These are phyloP conservation scores for Teratosphaeria viscida DNA, from an alignment of 2,329 filamentous ascomycete genomes.

Conservation along the genomic window DNA sequence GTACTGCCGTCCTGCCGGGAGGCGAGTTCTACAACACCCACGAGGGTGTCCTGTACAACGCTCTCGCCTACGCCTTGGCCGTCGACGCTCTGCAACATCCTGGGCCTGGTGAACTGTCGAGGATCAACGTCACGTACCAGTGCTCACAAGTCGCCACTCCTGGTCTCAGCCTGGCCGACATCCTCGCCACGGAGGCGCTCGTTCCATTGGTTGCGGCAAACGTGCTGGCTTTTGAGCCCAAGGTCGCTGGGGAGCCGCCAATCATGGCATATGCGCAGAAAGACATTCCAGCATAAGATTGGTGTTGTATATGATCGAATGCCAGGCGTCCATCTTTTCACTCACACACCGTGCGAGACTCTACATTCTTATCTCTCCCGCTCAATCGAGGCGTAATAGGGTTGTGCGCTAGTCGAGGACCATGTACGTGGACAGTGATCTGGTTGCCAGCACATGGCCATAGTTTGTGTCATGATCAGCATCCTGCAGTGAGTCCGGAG, in stretches of 20 bases:
- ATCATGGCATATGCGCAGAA: constrained; percentile 30
- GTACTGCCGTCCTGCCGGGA: constrained; percentile 23
- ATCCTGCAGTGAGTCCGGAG: no score
- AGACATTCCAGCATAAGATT: constrained; percentile 7
- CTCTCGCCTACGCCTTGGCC: constrained; percentile 33
- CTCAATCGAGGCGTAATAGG: no score
- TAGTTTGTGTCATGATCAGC: no score
- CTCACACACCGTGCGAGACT: not conserved
- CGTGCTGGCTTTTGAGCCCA: constrained; percentile 25
- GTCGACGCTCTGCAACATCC: constrained; percentile 38
- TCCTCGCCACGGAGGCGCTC: constrained; percentile 33
- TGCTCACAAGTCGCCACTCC: constrained; percentile 29
- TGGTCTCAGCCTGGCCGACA: constrained; percentile 31
- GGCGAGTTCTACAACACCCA: constrained; percentile 38
- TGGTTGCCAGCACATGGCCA: no score
- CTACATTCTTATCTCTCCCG: no score
- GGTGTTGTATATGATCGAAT: not conserved
- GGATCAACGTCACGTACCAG: constrained; percentile 29
- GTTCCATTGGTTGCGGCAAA: constrained; percentile 29
- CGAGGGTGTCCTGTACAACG: constrained; percentile 39
- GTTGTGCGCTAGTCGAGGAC: no score
- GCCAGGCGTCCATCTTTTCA: not conserved
- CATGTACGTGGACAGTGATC: no score
- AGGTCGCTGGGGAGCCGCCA: constrained; percentile 28
- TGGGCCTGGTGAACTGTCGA: constrained; percentile 31